These are phyloP conservation scores for Phialemonium atrogriseum DNA, from an alignment of 2,329 filamentous ascomycete species.

Conservation along the genomic window DNA sequence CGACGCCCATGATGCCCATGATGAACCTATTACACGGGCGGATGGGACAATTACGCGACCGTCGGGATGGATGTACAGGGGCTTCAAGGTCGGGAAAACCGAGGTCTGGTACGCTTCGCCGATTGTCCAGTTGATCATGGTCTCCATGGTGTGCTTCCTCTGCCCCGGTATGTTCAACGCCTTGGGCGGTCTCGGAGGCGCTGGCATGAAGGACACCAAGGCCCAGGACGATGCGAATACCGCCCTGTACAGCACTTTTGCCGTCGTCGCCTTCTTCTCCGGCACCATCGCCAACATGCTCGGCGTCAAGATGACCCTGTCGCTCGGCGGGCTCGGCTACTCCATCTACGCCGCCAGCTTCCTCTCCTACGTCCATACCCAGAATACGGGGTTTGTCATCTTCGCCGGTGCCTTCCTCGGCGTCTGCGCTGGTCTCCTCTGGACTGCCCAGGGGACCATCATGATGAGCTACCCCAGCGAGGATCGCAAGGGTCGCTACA, in stretches of 20 bases:
- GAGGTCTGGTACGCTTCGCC: conserved; percentile 65
- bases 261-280: conserved; percentile 56
- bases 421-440: conserved; percentile 65
- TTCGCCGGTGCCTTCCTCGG: conserved; percentile 68
- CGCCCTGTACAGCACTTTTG: conserved; percentile 39
- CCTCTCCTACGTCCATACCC: conserved; percentile 57
- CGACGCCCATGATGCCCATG: too few relatives aligned
- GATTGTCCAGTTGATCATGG: conserved; percentile 59
- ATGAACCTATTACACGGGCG: neutral
- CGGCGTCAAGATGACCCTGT: conserved; percentile 56
- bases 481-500: conserved; percentile 75
- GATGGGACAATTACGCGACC: conserved; percentile 18
- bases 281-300: conserved; percentile 66
- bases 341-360: conserved; percentile 61
- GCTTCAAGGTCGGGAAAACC: conserved; percentile 41
- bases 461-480: conserved; percentile 86
- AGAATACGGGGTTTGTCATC: conserved; percentile 58
- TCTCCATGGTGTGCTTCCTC: conserved; percentile 59
- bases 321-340: conserved; percentile 65
- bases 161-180: conserved; percentile 60
- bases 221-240: conserved; percentile 43
- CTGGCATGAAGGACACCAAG: conserved; percentile 41
- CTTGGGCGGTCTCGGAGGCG: conserved; percentile 51
- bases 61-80: conserved; percentile 58
- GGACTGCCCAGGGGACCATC: conserved; percentile 70